A percentile compares a stretch with the other conserved stretches of the same genome.
phyloP scores from a whole-genome alignment of 768 basidiomycete genomes.

The Naganishia friedmannii region DNA sequence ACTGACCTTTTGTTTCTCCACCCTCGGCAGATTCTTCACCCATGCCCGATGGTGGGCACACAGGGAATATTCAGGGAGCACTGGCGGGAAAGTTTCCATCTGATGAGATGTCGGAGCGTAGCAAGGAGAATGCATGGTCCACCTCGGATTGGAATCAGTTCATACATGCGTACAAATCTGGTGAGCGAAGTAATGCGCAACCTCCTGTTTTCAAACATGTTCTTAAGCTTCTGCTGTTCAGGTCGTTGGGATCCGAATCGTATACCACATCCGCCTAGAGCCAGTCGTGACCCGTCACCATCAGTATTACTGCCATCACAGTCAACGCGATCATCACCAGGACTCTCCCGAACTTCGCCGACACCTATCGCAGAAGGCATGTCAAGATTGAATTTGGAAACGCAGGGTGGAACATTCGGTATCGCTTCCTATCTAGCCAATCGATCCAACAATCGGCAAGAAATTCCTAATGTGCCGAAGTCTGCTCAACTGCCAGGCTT shows the following conservation, averaged over 20 bases:
- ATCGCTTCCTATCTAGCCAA: slow-evolving; percentile 16
- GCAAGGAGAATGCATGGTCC: not conserved
- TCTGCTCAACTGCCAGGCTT: not conserved
- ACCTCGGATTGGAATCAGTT: slow-evolving; percentile 42
- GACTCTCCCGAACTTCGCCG: not conserved
- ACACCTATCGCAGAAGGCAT: not conserved
- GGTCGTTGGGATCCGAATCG: slow-evolving; percentile 43
- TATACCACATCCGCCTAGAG: slow-evolving; percentile 17
- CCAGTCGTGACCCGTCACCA: not conserved
- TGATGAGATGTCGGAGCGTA: not conserved
- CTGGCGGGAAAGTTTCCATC: not conserved
- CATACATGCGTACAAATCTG: slow-evolving; percentile 37
- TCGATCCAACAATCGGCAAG: not conserved
- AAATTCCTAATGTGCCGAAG: not conserved
- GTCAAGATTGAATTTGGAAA: slow-evolving; percentile 10
- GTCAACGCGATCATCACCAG: slow-evolving; percentile 23
- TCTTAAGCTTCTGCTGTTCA: slow-evolving; percentile 6
- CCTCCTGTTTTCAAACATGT: not conserved
- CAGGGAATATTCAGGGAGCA: not conserved
- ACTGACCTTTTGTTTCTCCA: not conserved
- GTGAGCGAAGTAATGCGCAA: not conserved
- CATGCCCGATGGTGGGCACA: not conserved
- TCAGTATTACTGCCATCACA: not conserved
- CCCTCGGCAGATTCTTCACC: not conserved
- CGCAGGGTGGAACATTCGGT: slow-evolving; percentile 12